Conservation (phyloP, 1,284 basidiomycete genomes). For the Boletellus dicymbophilus region DNA sequence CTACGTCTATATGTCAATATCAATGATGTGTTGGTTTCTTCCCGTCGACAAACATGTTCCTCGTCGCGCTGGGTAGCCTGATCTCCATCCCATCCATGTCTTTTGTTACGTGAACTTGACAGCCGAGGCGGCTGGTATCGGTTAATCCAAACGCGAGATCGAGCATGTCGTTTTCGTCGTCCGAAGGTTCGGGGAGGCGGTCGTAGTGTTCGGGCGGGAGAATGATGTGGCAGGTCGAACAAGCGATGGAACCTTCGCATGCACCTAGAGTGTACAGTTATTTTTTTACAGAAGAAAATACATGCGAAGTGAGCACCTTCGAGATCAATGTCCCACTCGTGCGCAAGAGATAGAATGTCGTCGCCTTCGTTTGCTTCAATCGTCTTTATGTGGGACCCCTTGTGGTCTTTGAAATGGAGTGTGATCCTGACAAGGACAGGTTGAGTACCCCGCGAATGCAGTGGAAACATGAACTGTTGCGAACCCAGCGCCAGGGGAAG, state of each 20-base stretch:
- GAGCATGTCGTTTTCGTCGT: conserved; percentile 99
- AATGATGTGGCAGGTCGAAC: conserved; percentile 97
- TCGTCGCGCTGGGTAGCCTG: conserved; percentile 88
- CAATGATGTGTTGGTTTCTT: conserved; percentile 53
- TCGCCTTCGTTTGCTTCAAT: conserved; percentile 95
- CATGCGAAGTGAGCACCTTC: conserved; percentile 77
- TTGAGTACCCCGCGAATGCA: not conserved
- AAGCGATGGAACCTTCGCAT: conserved; percentile 96
- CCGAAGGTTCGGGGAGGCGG: conserved; percentile 86
- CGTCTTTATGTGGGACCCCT: conserved; percentile 82
- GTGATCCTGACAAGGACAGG: conserved; percentile 62
- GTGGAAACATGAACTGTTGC: conserved; percentile 28
- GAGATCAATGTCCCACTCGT: conserved; percentile 97
- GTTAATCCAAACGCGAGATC: conserved; percentile 98
- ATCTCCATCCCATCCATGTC: conserved; percentile 87
- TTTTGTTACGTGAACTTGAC: conserved; percentile 83
- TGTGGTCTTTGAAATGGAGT: conserved; percentile 88
- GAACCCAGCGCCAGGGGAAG: conserved; percentile 65
- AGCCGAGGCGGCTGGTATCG: conserved; percentile 84
- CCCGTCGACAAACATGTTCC: conserved; percentile 96
- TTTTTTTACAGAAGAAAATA: not conserved
- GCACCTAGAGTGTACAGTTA: conserved; percentile 63
- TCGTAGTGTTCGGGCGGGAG: conserved; percentile 85
- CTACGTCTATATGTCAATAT: not conserved
- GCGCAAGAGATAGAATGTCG: conserved; percentile 88